These are phyloP conservation scores for Wickerhamiella vanderwaltii DNA, from an alignment of 805 yeast species.

Conservation along the genomic window DNA sequence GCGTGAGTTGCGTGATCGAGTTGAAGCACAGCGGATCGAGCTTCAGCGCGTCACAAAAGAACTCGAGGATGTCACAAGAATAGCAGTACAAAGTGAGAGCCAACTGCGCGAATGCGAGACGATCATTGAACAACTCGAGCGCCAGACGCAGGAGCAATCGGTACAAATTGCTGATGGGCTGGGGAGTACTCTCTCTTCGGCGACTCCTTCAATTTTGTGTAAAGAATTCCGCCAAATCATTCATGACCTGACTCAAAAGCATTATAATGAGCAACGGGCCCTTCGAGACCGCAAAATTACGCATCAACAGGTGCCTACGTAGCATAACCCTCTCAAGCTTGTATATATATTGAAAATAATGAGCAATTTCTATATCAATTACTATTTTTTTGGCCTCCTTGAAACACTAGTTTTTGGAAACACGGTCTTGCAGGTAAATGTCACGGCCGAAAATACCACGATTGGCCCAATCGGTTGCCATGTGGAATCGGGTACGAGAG, in stretches of 20 bases:
- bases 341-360: too few relatives aligned
- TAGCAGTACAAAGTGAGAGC: slow-evolving; percentile 28
- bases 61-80: slow-evolving; percentile 29
- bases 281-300: slow-evolving; percentile 10
- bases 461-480: slow-evolving; percentile 58
- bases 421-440: slow-evolving; percentile 20
- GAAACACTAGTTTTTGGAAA: background rate
- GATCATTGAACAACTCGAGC: slow-evolving; percentile 21
- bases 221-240: slow-evolving; percentile 28
- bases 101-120: slow-evolving; percentile 19
- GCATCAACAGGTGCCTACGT: background rate
- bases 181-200: slow-evolving; percentile 8
- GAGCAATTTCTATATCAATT: too few relatives aligned
- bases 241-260: slow-evolving; percentile 23
- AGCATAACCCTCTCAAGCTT: too few relatives aligned
- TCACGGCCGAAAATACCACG: slow-evolving; percentile 34
- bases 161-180: slow-evolving; percentile 15
- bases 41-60: slow-evolving; percentile 24
- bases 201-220: slow-evolving; percentile 22
- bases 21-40: slow-evolving; percentile 25
- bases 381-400: background rate
- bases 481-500: slow-evolving; percentile 46
- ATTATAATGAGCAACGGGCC: slow-evolving; percentile 22
- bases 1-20: slow-evolving; percentile 23
- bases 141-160: slow-evolving; percentile 15